Evolutionary conservation across 441 rosid genomes (phyloP), one percentile per base, ranked within the genome.

Genomic region (Erodium texanum): DNA sequence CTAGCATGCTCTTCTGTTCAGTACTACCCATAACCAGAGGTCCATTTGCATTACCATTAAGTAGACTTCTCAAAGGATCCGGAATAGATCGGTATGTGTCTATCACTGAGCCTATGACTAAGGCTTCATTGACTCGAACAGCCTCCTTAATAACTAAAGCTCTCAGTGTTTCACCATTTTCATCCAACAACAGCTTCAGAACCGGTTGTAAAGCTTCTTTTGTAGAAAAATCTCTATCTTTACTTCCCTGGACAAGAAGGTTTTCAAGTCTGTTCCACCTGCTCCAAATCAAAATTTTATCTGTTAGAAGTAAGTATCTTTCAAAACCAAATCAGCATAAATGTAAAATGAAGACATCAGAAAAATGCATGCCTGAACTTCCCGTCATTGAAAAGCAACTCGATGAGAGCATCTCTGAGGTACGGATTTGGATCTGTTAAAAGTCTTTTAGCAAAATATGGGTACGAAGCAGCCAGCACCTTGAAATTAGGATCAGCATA

Each of bases 221-320:
- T 16, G 93, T 83, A 2, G 97, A 85, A 80, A 90, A 93, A 73
- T 93, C 98, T 64, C 93, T 84, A 74, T 93, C 98, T 80, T 89
- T 86, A 45, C 88, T 89, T 75, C 99, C 99, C 73, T 93, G 93
- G 59, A 79, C 89, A 66, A 93, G 88, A 73, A 93, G 85, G 79
- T 93, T 93, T 84, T 90, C 96, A 69, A 93, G 96, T 78, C 99
- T 85, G 76, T 83, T 88, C 99, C 99, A 93, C 79, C 93, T 88
- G 78, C 75, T 77, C 66, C 10, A 73, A 36, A 41, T 66, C 52
- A 74, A 74, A 36, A 54, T 69, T 56, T 15, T 67, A 11, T 34
- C 20, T 58, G 34, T 36, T 58, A 66, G 18, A 67, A 36, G 19
- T n/a, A 16, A n/a, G n/a, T n/a, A n/a, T 16, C 34, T 45, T 63